Base-by-base conservation (phyloP, 805 yeast genomes). In the Alloascoidea africana region DNA sequence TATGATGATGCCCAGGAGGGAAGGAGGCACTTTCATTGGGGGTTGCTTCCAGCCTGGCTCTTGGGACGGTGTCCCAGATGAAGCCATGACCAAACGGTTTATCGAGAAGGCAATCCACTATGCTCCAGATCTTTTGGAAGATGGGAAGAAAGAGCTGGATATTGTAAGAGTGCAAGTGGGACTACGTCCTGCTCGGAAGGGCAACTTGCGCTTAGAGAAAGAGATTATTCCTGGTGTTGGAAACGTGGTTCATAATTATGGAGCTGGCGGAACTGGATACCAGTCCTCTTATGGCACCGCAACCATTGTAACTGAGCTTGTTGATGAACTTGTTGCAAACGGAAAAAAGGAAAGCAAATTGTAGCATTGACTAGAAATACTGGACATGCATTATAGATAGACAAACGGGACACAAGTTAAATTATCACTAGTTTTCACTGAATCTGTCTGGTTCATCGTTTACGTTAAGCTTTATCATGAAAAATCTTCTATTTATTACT, bases 231-330 rank as follows among this genome's bases (percentile, higher is more conserved):
- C 35, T 2, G 45, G 37, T 4, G 55, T 58, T 11, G 59, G 54
- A 8, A 70, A 66, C 2, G 58, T 60, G 39, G 40, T 62, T 1
- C 93, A 83, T 51, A 75, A 78, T 53, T 77, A 78, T 47, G 91
- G 91, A 2, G 80, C 83, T 19, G 83, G 73, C 5, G 85, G 85
- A 18, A 72, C 82, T 16, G 91, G 91, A 0, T 80, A 71, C 53
- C 93, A 83, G 58, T 66, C 78, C 3, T 76, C 83, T 2, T 70
- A 66, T 42, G 87, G 85, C 1, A 63, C 73, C 51, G 73, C 81
- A n/a, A n/a, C n/a, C n/a, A n/a, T n/a, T n/a, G n/a, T n/a, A n/a
- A n/a, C n/a, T n/a, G n/a, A n/a, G 44, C n/a, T n/a, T n/a, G n/a
- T n/a, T n/a, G n/a, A 46, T 6, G 59, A 55, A 41, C 69, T 69